Conservation (phyloP, 2,329 filamentous ascomycete genomes). For the Aspergillus clavatus region DNA sequence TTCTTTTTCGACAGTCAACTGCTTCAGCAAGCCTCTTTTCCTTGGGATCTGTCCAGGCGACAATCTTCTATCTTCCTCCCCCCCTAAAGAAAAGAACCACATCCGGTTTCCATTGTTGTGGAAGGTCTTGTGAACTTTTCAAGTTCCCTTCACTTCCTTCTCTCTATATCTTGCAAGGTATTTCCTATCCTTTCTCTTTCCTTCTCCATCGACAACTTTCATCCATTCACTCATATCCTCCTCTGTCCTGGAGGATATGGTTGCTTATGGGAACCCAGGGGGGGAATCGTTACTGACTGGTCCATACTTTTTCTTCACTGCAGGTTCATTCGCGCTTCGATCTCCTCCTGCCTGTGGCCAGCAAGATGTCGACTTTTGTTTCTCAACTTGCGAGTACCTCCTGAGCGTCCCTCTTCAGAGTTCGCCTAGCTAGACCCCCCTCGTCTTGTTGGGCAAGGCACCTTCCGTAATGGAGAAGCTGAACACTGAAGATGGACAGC, state of each 20-base stretch:
- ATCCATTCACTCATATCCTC: background rate
- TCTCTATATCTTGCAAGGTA: background rate
- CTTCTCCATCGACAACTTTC: background rate
- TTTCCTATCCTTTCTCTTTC: background rate
- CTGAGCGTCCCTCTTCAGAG: conserved; percentile 35
- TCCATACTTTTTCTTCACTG: conserved; percentile 3
- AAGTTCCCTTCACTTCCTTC: conserved; percentile 9
- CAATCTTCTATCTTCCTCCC: conserved; percentile 12
- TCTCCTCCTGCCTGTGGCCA: conserved; percentile 15
- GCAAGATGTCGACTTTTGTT: conserved; percentile 33
- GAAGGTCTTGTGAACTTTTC: conserved; percentile 12
- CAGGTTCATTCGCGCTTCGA: conserved; percentile 22
- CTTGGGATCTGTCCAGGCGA: conserved; percentile 21
- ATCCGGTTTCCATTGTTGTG: conserved; percentile 9
- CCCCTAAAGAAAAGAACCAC: conserved; percentile 5
- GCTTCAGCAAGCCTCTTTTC: conserved; percentile 16
- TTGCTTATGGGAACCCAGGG: background rate
- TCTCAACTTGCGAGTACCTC: conserved; percentile 24
- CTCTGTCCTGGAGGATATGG: background rate
- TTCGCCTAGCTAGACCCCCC: conserved; percentile 30
- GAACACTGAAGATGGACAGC: conserved; percentile 47
- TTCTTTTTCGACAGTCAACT: conserved; percentile 10
- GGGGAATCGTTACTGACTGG: conserved; percentile 8
- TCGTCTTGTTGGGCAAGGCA: conserved; percentile 26
- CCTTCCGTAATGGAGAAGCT: conserved; percentile 44